Percentiles rank a stretch among this genome's conserved stretches.
These are phyloP conservation scores for Pharnaceum exiguum DNA, from an alignment of 148 eudicot genomes.

Conservation along the genomic window DNA sequence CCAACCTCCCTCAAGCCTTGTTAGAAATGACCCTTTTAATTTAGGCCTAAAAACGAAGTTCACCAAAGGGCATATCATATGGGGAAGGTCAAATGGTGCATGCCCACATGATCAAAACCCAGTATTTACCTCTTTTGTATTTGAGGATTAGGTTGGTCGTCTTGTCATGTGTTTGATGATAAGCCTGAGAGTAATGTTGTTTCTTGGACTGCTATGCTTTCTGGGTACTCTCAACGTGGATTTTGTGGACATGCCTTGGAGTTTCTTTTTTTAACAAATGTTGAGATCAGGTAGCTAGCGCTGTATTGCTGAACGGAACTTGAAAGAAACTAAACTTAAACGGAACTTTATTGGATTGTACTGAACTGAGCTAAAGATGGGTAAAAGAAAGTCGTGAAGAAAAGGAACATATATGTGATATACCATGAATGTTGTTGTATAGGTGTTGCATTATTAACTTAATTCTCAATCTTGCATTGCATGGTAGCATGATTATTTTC, in stretches of 20 bases:
- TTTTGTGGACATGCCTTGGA: constrained; percentile 37
- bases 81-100: constrained; percentile 86
- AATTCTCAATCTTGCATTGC: too few species aligned
- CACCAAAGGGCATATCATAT: not conserved
- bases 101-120: constrained; percentile 79
- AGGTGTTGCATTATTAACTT: too few species aligned
- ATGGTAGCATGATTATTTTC: too few species aligned
- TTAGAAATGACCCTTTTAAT: too few species aligned
- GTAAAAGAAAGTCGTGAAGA: too few species aligned
- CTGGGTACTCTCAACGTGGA: constrained; percentile 64
- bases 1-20: too few species aligned
- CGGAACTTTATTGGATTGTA: too few species aligned
- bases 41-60: too few species aligned
- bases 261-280: constrained; percentile 67
- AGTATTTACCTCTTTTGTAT: constrained; percentile 51
- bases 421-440: too few species aligned
- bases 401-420: too few species aligned
- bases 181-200: constrained; percentile 85
- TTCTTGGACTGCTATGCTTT: constrained; percentile 85
- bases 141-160: constrained; percentile 63
- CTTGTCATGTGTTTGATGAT: constrained; percentile 75
- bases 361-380: too few species aligned
- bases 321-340: too few species aligned
- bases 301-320: not conserved
- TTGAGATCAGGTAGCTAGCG: constrained; percentile 79